Conservation (phyloP, 2,329 filamentous ascomycete genomes). For the Claviceps sp. region DNA sequence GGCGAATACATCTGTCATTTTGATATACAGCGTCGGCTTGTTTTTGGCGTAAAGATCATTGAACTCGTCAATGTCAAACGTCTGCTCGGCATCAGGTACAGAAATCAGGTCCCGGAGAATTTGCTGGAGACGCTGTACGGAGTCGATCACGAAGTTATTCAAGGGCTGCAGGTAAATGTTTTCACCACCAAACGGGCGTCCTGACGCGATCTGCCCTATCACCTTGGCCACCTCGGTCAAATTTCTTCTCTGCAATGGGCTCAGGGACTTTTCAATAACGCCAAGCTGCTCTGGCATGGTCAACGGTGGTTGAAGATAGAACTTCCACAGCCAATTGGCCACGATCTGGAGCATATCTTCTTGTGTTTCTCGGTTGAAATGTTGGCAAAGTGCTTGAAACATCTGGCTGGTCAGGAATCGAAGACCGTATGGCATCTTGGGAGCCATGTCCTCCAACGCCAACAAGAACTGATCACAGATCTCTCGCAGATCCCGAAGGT, state of each 20-base stretch:
- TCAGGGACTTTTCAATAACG: slow-evolving; percentile 78
- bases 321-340: slow-evolving; percentile 85
- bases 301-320: slow-evolving; percentile 82
- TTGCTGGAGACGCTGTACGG: slow-evolving; percentile 62
- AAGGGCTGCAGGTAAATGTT: slow-evolving; percentile 93
- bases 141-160: slow-evolving; percentile 80
- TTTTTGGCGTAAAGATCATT: slow-evolving; percentile 94
- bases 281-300: slow-evolving; percentile 86
- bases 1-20: slow-evolving; percentile 93
- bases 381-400: slow-evolving; percentile 61
- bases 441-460: slow-evolving; percentile 67
- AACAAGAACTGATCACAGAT: slow-evolving; percentile 85
- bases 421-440: slow-evolving; percentile 84
- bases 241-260: slow-evolving; percentile 86
- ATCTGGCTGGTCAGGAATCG: slow-evolving; percentile 79
- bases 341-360: slow-evolving; percentile 70
- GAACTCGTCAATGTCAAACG: slow-evolving; percentile 97
- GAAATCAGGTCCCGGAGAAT: slow-evolving; percentile 69
- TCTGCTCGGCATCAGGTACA: slow-evolving; percentile 73
- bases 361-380: slow-evolving; percentile 69
- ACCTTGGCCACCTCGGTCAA: slow-evolving; percentile 84
- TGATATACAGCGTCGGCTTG: slow-evolving; percentile 97
- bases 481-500: slow-evolving; percentile 84
- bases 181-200: slow-evolving; percentile 80
- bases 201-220: slow-evolving; percentile 75